Conservation (phyloP, 805 yeast genomes). For the Metschnikowia corniflorae region DNA sequence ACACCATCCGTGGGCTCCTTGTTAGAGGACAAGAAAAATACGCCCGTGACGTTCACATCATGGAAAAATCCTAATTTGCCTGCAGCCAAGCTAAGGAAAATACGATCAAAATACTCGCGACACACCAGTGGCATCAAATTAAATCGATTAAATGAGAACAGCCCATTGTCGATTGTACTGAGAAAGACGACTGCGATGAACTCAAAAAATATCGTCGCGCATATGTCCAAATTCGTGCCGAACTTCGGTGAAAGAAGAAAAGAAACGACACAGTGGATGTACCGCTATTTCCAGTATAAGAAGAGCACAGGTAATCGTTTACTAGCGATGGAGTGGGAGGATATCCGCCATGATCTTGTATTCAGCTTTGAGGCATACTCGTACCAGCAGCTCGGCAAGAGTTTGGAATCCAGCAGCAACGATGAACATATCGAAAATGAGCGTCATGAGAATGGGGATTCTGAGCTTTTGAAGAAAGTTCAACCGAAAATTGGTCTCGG, state of each 20-base stretch:
- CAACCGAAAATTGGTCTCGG: constrained; percentile 9
- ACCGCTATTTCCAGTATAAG: constrained; percentile 35
- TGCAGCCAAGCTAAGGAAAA: constrained; percentile 16
- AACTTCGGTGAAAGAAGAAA: constrained; percentile 27
- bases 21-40: constrained; percentile 11
- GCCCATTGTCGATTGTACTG: constrained; percentile 19
- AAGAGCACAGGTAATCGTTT: constrained; percentile 34
- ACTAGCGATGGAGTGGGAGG: constrained; percentile 43
- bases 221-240: constrained; percentile 25
- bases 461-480: constrained; percentile 10
- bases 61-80: constrained; percentile 24
- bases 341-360: constrained; percentile 34
- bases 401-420: constrained; percentile 6
- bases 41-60: constrained; percentile 6
- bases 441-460: constrained; percentile 11
- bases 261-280: constrained; percentile 29
- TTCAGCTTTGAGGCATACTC: constrained; percentile 35
- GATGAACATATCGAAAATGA: constrained; percentile 16
- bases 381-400: constrained; percentile 33
- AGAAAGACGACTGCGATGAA: constrained; percentile 20
- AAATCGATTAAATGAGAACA: constrained; percentile 15
- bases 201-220: constrained; percentile 28
- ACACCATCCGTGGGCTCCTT: constrained; percentile 16
- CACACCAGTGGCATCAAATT: constrained; percentile 6
- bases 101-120: constrained; percentile 2